A percentile compares a stretch with the other conserved stretches of the same genome.
Evolutionary conservation across 2,329 filamentous ascomycete genomes (phyloP).

Genomic region (Beauveria australis): DNA sequence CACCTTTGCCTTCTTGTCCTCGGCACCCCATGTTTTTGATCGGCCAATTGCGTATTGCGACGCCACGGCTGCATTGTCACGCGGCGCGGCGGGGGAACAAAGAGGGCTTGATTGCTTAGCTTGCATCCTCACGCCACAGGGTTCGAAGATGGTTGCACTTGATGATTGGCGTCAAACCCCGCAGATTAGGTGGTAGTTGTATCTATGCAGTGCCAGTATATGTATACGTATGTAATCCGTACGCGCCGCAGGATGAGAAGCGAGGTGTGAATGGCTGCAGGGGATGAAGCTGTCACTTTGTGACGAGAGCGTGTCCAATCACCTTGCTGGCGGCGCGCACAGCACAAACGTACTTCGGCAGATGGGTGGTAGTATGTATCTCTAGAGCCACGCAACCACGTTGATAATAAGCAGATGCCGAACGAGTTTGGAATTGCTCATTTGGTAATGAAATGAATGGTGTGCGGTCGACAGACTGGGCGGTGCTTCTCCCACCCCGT

Average conservation of each 20-base stretch:
- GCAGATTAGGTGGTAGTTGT: background rate
- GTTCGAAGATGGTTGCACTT: background rate
- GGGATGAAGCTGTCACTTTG: background rate
- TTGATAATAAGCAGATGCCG: too few relatives aligned
- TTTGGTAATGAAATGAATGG: background rate
- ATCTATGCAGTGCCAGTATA: background rate
- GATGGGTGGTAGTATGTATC: too few relatives aligned
- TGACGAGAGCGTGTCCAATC: background rate
- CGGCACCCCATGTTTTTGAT: background rate
- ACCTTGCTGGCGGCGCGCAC: background rate
- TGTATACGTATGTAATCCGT: background rate
- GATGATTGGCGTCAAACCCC: background rate
- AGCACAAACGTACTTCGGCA: background rate
- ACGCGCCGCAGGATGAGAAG: background rate
- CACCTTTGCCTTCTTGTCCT: background rate
- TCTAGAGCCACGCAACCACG: too few relatives aligned
- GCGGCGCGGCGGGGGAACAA: background rate
- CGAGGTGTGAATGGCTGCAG: background rate
- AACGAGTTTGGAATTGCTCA: background rate
- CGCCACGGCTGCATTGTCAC: background rate
- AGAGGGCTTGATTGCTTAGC: background rate
- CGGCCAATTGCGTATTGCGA: background rate
- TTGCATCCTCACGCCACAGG: background rate
- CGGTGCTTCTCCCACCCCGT: too few relatives aligned
- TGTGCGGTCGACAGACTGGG: background rate